phyloP scores from a whole-genome alignment of 306 rosid genomes.

The Luffa acutangula region DNA sequence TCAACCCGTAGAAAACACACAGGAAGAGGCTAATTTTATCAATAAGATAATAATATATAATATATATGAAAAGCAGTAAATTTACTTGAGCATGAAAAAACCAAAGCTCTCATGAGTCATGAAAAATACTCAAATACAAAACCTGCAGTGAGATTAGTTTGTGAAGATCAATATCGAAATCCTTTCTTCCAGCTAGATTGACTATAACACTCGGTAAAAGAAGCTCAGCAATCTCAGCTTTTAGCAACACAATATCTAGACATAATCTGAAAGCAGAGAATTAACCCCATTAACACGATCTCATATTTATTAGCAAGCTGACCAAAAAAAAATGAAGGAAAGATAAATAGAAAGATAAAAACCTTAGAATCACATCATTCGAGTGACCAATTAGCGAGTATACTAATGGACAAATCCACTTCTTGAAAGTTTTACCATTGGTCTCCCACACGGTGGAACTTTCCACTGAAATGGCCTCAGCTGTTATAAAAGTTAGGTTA shows the following conservation, averaged over 20 bases:
- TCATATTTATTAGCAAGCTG: not conserved
- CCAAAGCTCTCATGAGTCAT: not conserved
- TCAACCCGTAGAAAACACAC: not conserved
- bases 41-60: not conserved
- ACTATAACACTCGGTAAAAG: slow-evolving; percentile 67
- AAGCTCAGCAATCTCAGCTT: slow-evolving; percentile 88
- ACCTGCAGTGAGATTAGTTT: slow-evolving; percentile 61
- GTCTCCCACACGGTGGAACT: slow-evolving; percentile 60
- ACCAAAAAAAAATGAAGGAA: not conserved
- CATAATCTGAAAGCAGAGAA: slow-evolving; percentile 57
- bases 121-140: not conserved
- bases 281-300: not conserved
- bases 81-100: not conserved
- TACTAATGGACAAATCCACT: slow-evolving; percentile 79
- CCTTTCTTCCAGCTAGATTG: slow-evolving; percentile 69
- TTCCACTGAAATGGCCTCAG: slow-evolving; percentile 57
- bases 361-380: slow-evolving; percentile 76
- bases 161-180: slow-evolving; percentile 53
- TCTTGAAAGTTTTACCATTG: slow-evolving; percentile 57
- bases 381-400: slow-evolving; percentile 57
- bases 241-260: slow-evolving; percentile 59
- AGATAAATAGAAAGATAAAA: not conserved
- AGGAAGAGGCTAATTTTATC: not conserved
- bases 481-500: slow-evolving; percentile 26
- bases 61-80: not conserved